phyloP scores from a whole-genome alignment of 768 basidiomycete species.

The Tulasnella sp. region DNA sequence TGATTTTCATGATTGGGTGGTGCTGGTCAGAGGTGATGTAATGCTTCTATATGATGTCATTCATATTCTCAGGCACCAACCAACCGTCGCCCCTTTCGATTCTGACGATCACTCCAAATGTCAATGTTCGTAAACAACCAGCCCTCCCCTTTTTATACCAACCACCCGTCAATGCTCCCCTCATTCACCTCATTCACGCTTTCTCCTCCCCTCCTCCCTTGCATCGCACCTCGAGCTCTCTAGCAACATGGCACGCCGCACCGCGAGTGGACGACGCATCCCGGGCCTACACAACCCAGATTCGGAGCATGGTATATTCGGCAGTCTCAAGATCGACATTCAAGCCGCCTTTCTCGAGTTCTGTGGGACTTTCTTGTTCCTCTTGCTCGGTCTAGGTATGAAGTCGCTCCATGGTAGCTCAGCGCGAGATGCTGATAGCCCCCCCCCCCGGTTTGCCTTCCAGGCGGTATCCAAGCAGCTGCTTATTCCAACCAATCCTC shows the following conservation, averaged over 20 bases:
- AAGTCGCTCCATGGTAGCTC: background rate
- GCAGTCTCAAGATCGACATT: constrained; percentile 4
- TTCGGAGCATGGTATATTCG: background rate
- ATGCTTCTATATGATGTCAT: background rate
- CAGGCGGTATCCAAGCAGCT: constrained; percentile 24
- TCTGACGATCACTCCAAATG: background rate
- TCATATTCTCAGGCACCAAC: background rate
- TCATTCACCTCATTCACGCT: background rate
- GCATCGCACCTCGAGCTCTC: too few relatives aligned
- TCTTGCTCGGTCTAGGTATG: constrained; percentile 15
- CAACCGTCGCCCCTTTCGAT: background rate
- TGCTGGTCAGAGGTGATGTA: background rate
- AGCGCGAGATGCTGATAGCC: background rate
- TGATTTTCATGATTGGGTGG: background rate
- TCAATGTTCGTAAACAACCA: background rate
- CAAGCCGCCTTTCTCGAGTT: constrained; percentile 18
- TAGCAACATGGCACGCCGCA: too few relatives aligned
- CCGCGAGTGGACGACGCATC: background rate
- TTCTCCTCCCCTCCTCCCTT: background rate
- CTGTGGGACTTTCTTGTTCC: constrained; percentile 19
- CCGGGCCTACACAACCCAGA: background rate
- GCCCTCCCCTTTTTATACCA: background rate
- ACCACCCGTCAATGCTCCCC: background rate
- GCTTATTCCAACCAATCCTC: constrained; percentile 11
- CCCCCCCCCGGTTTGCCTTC: constrained; percentile 11